Evolutionary conservation across 2,329 filamentous ascomycete genomes (phyloP).

Genomic region (Colletotrichum truncatum): DNA sequence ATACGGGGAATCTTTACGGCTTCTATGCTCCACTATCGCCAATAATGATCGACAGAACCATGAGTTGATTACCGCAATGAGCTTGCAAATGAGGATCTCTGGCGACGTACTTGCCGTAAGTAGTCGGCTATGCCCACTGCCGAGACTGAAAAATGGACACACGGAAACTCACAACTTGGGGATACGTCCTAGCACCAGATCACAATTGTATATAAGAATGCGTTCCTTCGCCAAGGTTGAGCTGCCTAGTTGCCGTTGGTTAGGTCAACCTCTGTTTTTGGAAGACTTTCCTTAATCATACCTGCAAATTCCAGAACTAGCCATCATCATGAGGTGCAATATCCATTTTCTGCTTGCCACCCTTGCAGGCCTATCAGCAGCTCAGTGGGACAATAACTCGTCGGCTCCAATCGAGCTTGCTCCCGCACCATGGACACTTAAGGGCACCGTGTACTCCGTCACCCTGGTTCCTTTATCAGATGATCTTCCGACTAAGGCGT

Average conservation of each 20-base stretch:
- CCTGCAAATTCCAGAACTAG: background rate
- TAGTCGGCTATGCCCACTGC: background rate
- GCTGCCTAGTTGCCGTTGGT: too few species aligned
- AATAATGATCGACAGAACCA: conserved; percentile 1
- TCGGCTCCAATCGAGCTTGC: conserved; percentile 20
- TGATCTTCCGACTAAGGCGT: conserved; percentile 22
- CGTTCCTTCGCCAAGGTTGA: too few species aligned
- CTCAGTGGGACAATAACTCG: conserved; percentile 26
- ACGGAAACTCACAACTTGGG: too few species aligned
- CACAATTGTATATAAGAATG: too few species aligned
- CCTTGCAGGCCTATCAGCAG: background rate
- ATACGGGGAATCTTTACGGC: too few species aligned
- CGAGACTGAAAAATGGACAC: background rate
- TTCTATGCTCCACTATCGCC: too few species aligned
- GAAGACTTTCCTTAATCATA: background rate
- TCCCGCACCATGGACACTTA: conserved; percentile 32
- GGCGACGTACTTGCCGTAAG: background rate
- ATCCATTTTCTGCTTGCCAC: background rate
- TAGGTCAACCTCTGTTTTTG: too few species aligned
- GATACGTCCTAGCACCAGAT: too few species aligned
- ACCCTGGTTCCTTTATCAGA: conserved; percentile 16
- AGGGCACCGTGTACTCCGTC: conserved; percentile 29
- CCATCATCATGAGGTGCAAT: background rate
- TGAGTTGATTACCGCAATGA: background rate
- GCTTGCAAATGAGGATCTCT: background rate